A percentile compares a stretch with the other conserved stretches of the same genome.
These are phyloP conservation scores for Calycina herbarum DNA, from an alignment of 2,329 filamentous ascomycete species.

Conservation along the genomic window DNA sequence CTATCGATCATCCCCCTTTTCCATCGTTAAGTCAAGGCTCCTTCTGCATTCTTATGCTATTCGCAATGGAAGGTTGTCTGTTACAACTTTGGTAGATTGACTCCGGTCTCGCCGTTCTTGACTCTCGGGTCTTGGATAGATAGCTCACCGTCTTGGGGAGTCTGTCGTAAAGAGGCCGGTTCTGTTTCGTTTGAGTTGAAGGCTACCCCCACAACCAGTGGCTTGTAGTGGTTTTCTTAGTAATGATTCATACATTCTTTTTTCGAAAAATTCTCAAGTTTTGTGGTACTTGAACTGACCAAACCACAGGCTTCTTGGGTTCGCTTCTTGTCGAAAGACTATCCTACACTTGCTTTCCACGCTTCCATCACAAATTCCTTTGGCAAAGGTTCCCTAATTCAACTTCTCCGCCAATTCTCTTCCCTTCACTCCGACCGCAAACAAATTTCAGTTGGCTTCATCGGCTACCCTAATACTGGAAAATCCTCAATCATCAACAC, in stretches of 20 bases:
- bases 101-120: conserved; percentile 62
- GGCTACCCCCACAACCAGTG: conserved; percentile 65
- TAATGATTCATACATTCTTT: conserved; percentile 86
- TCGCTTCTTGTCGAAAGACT: conserved; percentile 80
- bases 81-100: conserved; percentile 99
- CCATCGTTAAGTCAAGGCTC: conserved; percentile 85
- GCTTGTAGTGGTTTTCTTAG: conserved; percentile 90
- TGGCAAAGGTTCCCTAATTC: conserved; percentile 91
- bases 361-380: conserved; percentile 95
- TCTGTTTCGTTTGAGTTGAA: conserved; percentile 99
- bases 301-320: conserved; percentile 83
- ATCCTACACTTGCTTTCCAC: conserved; percentile 92
- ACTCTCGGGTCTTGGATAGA: conserved; percentile 69
- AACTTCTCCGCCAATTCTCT: conserved; percentile 89
- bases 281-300: conserved; percentile 3
- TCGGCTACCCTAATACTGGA: conserved; percentile 85
- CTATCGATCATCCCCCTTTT: conserved; percentile 25
- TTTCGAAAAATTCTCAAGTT: conserved; percentile 8
- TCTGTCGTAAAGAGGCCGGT: conserved; percentile 65
- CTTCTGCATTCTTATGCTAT: conserved; percentile 60
- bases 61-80: conserved; percentile 80
- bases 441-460: conserved; percentile 82
- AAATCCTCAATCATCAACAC: conserved; percentile 99
- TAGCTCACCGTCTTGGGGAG: conserved; percentile 82
- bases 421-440: conserved; percentile 86